Conservation (phyloP, 2,329 filamentous ascomycete genomes). For the Trichothecium sympodiale region DNA sequence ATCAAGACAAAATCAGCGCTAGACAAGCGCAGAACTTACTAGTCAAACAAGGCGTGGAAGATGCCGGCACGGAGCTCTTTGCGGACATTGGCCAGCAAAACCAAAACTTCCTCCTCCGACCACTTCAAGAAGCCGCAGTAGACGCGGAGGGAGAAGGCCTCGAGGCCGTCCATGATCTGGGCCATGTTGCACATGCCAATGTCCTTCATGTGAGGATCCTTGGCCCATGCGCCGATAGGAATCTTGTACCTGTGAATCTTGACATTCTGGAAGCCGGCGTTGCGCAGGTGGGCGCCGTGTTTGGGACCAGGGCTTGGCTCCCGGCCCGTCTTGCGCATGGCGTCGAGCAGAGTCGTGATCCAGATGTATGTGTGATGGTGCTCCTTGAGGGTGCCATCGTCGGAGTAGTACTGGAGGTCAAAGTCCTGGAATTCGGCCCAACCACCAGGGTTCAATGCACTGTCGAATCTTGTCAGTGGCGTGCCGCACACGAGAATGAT, state of each 20-base stretch:
- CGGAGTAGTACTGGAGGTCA: slow-evolving; percentile 14
- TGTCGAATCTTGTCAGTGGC: slow-evolving; percentile 2
- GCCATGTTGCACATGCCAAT: slow-evolving; percentile 13
- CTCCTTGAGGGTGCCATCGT: slow-evolving; percentile 14
- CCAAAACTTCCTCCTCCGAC: slow-evolving; percentile 13
- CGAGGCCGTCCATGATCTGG: slow-evolving; percentile 10
- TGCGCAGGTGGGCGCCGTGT: slow-evolving; percentile 17
- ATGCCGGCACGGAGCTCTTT: slow-evolving; percentile 15
- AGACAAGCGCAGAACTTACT: slow-evolving; percentile 7
- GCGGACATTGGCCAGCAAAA: slow-evolving; percentile 15
- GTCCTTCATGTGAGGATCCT: slow-evolving; percentile 17
- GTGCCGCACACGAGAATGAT: not conserved
- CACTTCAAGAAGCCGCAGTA: slow-evolving; percentile 18
- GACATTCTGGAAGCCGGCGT: slow-evolving; percentile 23
- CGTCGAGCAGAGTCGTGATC: slow-evolving; percentile 10
- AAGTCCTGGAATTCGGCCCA: slow-evolving; percentile 21
- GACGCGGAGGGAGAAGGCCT: slow-evolving; percentile 13
- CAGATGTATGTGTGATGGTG: slow-evolving; percentile 11
- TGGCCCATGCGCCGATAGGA: slow-evolving; percentile 25
- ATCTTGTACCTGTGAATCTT: slow-evolving; percentile 17
- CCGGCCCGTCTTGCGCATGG: slow-evolving; percentile 9
- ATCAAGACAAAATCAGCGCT: not conserved
- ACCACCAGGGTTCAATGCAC: slow-evolving; percentile 23
- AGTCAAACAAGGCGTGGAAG: slow-evolving; percentile 14
- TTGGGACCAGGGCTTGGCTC: slow-evolving; percentile 13